Conservation (phyloP, 1,284 basidiomycete species). For the Boletellus deceptivus region DNA sequence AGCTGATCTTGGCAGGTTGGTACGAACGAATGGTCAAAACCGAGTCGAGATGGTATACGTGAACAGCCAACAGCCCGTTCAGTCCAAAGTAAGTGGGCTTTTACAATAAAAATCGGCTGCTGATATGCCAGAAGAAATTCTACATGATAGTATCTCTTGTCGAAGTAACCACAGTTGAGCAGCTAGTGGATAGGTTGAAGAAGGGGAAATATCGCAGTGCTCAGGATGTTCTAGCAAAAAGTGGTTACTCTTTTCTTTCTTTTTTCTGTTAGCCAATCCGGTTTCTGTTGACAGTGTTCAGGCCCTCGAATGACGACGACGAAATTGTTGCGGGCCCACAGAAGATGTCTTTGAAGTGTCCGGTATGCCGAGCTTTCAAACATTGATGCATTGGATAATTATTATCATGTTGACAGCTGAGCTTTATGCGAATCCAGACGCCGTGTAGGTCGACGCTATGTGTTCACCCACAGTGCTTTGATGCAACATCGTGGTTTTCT, state of each 20-base stretch:
- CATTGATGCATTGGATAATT: neutral
- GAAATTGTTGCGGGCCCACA: constrained; percentile 87
- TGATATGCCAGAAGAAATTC: constrained; percentile 77
- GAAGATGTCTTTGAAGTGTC: constrained; percentile 88
- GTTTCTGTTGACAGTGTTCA: constrained; percentile 51
- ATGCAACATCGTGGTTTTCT: constrained; percentile 90
- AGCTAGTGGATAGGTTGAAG: constrained; percentile 66
- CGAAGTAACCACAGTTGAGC: constrained; percentile 64
- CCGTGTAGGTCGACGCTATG: constrained; percentile 87
- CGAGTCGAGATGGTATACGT: constrained; percentile 87
- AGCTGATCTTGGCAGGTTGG: constrained; percentile 71
- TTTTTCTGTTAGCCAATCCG: neutral
- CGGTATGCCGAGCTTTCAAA: constrained; percentile 53
- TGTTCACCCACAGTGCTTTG: constrained; percentile 94
- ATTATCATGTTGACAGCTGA: constrained; percentile 55
- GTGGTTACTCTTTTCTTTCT: constrained; percentile 41
- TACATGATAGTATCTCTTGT: constrained; percentile 84
- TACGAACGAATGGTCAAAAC: constrained; percentile 54
- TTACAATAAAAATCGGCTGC: neutral
- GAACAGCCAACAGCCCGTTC: constrained; percentile 78
- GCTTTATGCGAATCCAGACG: constrained; percentile 81
- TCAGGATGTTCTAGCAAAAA: constrained; percentile 65
- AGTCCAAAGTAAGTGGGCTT: constrained; percentile 55
- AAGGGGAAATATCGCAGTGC: constrained; percentile 62
- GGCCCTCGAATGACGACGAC: constrained; percentile 67